These are phyloP conservation scores for Alternaria sp. DNA, from an alignment of 2,329 filamentous ascomycete species.

Conservation along the genomic window DNA sequence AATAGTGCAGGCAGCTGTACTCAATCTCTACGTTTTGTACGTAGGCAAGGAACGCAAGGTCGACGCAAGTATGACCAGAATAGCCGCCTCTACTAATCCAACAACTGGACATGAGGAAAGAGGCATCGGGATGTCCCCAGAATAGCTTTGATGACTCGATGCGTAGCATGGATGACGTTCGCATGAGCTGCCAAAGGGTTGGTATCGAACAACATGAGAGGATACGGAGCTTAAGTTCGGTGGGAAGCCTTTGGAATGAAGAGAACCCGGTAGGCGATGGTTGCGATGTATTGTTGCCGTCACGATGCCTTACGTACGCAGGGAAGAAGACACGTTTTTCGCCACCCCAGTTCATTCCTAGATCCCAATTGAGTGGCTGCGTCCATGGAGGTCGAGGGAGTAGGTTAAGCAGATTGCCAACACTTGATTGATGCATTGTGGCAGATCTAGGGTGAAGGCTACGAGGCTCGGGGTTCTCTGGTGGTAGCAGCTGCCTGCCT, in stretches of 20 bases:
- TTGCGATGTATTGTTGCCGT: neutral
- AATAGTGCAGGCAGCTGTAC: conserved; percentile 2
- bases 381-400: neutral
- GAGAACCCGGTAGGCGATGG: neutral
- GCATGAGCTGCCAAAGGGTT: conserved; percentile 26
- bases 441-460: neutral
- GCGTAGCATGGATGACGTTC: conserved; percentile 13
- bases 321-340: neutral
- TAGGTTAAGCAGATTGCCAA: neutral
- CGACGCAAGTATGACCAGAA: conserved; percentile 13
- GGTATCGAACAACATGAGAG: conserved; percentile 15
- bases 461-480: neutral
- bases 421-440: neutral
- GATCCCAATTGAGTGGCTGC: neutral
- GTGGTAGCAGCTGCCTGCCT: neutral
- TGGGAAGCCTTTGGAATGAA: conserved; percentile 12
- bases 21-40: conserved; percentile 23
- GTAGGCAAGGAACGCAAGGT: conserved; percentile 15
- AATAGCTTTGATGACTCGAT: conserved; percentile 27
- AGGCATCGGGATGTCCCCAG: conserved; percentile 15
- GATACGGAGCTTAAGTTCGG: conserved; percentile 21
- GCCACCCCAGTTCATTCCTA: neutral
- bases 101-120: conserved; percentile 5
- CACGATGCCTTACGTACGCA: neutral
- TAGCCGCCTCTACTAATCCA: conserved; percentile 20